Percentiles rank a stretch among this genome's conserved stretches.
Evolutionary conservation across 371 early-diverging fungal species (phyloP).

Genomic region (Ordospora colligata): DNA sequence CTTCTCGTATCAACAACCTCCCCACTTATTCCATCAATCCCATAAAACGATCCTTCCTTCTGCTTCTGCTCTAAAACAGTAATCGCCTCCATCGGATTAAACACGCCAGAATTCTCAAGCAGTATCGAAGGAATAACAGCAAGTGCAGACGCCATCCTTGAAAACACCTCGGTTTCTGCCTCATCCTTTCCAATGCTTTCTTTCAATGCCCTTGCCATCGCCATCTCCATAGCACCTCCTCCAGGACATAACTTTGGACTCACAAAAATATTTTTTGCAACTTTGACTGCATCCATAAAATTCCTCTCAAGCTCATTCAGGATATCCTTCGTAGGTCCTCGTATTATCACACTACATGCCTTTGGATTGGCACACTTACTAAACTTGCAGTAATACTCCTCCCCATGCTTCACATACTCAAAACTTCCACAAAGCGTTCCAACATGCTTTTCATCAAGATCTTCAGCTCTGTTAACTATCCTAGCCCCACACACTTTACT

Average conservation of each 20-base stretch:
- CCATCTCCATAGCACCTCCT: conserved; percentile 99
- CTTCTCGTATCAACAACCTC: conserved; percentile 83
- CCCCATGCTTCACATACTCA: conserved; percentile 88
- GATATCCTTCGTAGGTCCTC: conserved; percentile 95
- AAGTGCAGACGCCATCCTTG: conserved; percentile 74
- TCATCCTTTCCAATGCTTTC: not conserved
- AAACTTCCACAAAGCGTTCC: conserved; percentile 88
- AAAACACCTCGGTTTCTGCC: conserved; percentile 48
- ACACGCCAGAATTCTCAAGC: conserved; percentile 78
- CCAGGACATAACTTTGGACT: conserved; percentile 84
- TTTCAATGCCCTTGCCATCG: conserved; percentile 62
- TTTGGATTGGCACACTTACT: conserved; percentile 85
- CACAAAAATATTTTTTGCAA: conserved; percentile 90
- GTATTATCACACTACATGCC: conserved; percentile 90
- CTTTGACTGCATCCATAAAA: conserved; percentile 94
- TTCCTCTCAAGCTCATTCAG: conserved; percentile 97
- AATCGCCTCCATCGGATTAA: conserved; percentile 75
- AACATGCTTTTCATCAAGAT: conserved; percentile 81
- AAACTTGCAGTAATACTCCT: conserved; percentile 72
- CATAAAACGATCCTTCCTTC: conserved; percentile 70
- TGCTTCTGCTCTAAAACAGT: conserved; percentile 86
- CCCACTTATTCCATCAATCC: conserved; percentile 87
- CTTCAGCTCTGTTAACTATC: conserved; percentile 89
- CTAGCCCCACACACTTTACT: conserved; percentile 91
- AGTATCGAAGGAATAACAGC: conserved; percentile 94